Evolutionary conservation across 768 basidiomycete genomes (phyloP), one percentile per base, ranked within the genome.

Genomic region (Crepidotus variabilis): DNA sequence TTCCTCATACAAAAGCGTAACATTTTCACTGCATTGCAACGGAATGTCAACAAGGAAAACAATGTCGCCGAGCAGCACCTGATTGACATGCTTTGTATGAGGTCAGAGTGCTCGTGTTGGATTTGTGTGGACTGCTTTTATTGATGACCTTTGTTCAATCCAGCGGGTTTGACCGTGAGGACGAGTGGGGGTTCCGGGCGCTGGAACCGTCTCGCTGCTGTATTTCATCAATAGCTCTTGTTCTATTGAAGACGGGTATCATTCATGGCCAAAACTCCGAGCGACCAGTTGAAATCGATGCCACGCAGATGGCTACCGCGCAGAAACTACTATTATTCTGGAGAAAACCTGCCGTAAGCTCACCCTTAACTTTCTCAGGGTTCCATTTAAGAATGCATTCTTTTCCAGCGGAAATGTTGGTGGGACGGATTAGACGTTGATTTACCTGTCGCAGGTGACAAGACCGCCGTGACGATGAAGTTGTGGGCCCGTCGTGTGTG

Each of bases 31-130:
- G 97, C 97, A 39, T 78, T 99, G 55, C 96, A 99, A 78, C 82
- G 97, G 65, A 99, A 99, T 72, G 96, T 98, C 60, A 96, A 96
- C 75, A 96, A 96, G 78, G 96, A 98, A 76, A 98, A 98, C 69
- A 98, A 99, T 70, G 80, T 97, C 53, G 97, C 97, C 16, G 97
- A 99, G 73, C 96, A 98, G 74, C 97, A 99, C 75, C 77, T 99
- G 64, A 99, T 99, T 72, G 97, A 98, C 74, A 99, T 99, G 97
- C 79, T 99, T 60, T 98, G 96, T 76, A 97, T 98, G 93, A 97
- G 94, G 96, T 96, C 69, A 45, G 74, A 59, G 47, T 28, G 34
- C 56, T 36, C 24, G 59, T 52, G 46, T 59, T 45, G 11, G 39
- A 20, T 43, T 43, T 20, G 13, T 43, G 51, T 36, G 20, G 8